Evolutionary conservation across 345 rosid species (phyloP).

Genomic region (Aquilaria malaccensis): DNA sequence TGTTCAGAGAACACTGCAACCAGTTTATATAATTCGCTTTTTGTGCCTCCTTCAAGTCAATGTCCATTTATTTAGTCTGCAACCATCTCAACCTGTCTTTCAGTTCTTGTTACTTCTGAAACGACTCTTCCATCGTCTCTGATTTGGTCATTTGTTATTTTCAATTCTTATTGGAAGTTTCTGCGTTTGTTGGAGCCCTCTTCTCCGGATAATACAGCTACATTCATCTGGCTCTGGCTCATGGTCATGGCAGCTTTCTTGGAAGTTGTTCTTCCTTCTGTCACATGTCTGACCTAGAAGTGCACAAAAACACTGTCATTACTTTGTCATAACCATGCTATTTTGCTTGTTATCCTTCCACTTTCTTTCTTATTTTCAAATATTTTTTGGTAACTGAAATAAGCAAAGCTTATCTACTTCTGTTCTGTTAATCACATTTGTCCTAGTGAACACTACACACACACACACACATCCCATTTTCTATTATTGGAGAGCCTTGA

Average conservation of each 20-base stretch:
- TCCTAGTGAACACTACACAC: neutral
- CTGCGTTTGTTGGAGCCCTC: neutral
- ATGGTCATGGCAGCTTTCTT: too few species aligned
- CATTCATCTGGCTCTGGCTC: too few species aligned
- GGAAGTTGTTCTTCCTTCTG: too few species aligned
- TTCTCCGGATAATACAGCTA: neutral
- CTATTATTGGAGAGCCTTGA: too few species aligned
- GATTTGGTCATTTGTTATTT: neutral
- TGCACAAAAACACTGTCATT: too few species aligned
- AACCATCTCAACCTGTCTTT: neutral
- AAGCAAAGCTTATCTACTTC: too few species aligned
- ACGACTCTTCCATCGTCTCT: constrained; percentile 5
- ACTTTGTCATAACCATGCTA: too few species aligned
- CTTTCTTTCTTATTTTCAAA: too few species aligned
- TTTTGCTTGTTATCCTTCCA: too few species aligned
- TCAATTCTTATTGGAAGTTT: constrained; percentile 4
- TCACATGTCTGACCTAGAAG: too few species aligned
- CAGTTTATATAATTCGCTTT: neutral
- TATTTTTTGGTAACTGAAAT: too few species aligned
- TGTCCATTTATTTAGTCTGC: neutral
- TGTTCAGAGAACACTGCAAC: neutral
- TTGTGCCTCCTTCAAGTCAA: constrained; percentile 3
- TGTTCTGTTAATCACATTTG: neutral
- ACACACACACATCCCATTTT: too few species aligned
- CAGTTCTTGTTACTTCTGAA: neutral